Conservation (phyloP, 2,329 filamentous ascomycete species). For the Harringtonia aguacate region DNA sequence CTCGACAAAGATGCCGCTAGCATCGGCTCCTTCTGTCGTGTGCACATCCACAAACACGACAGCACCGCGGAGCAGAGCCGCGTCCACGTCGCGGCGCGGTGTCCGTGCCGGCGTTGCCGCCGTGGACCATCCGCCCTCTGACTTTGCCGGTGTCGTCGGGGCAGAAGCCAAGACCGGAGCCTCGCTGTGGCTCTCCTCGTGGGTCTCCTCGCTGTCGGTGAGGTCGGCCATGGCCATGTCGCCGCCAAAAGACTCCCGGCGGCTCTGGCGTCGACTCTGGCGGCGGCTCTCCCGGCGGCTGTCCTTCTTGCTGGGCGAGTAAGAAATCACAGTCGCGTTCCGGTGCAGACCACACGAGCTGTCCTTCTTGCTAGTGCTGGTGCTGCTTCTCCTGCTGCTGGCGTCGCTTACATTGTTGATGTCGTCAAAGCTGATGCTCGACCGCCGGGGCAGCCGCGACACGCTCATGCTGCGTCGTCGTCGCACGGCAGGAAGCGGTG, state of each 20-base stretch:
- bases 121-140: slow-evolving; percentile 39
- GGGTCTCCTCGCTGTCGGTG: slow-evolving; percentile 11
- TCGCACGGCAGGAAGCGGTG: slow-evolving; percentile 33
- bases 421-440: background rate
- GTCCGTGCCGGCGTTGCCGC: slow-evolving; percentile 46
- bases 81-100: slow-evolving; percentile 41
- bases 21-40: slow-evolving; percentile 71
- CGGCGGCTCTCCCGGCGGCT: slow-evolving; percentile 7
- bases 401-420: background rate
- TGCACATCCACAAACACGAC: slow-evolving; percentile 78
- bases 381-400: too few relatives aligned
- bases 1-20: slow-evolving; percentile 66
- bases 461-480: slow-evolving; percentile 40
- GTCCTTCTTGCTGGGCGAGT: slow-evolving; percentile 36
- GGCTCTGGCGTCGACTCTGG: slow-evolving; percentile 7
- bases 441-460: slow-evolving; percentile 35
- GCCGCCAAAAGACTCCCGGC: slow-evolving; percentile 14
- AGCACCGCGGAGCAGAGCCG: slow-evolving; percentile 52
- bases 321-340: slow-evolving; percentile 42
- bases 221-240: slow-evolving; percentile 4
- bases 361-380: too few relatives aligned
- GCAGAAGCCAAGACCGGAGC: background rate
- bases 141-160: slow-evolving; percentile 35
- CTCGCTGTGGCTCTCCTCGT: slow-evolving; percentile 7
- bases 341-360: slow-evolving; percentile 24